These are phyloP conservation scores for Botryosphaeria dothidea DNA, from an alignment of 2,329 filamentous ascomycete genomes.

Conservation along the genomic window DNA sequence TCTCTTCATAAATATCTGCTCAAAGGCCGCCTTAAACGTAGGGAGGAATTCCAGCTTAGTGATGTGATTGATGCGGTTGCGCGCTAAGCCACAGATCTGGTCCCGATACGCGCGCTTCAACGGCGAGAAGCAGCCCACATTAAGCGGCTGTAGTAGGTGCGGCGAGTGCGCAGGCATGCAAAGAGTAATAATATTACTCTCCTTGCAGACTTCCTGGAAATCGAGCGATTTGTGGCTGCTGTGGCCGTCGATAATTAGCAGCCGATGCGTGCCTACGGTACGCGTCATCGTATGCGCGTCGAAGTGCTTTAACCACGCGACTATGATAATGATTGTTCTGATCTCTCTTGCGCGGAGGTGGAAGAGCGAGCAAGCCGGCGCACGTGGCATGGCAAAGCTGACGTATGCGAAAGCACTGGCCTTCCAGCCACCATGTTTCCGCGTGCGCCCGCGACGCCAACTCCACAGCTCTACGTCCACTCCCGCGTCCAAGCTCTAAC, in stretches of 20 bases:
- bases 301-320: slow-evolving; percentile 41
- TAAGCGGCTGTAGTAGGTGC: slow-evolving; percentile 42
- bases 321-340: too few relatives aligned
- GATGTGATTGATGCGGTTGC: slow-evolving; percentile 32
- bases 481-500: too few relatives aligned
- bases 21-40: slow-evolving; percentile 30
- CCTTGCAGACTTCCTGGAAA: slow-evolving; percentile 38
- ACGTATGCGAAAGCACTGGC: too few relatives aligned
- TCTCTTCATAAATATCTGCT: slow-evolving; percentile 27
- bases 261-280: slow-evolving; percentile 29
- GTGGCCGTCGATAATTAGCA: slow-evolving; percentile 43
- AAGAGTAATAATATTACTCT: slow-evolving; percentile 42
- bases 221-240: slow-evolving; percentile 35
- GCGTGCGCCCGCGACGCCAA: too few relatives aligned
- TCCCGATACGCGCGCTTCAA: slow-evolving; percentile 37
- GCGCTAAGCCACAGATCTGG: slow-evolving; percentile 31
- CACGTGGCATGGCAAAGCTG: too few relatives aligned
- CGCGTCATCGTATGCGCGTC: slow-evolving; percentile 30
- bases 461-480: too few relatives aligned
- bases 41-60: slow-evolving; percentile 17
- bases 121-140: slow-evolving; percentile 40
- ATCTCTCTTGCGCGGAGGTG: too few relatives aligned
- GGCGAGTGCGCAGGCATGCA: slow-evolving; percentile 39
- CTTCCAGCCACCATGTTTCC: too few relatives aligned
- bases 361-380: too few relatives aligned